Base-by-base conservation (phyloP, 441 rosid genomes). In the Raphanus hybrid region DNA sequence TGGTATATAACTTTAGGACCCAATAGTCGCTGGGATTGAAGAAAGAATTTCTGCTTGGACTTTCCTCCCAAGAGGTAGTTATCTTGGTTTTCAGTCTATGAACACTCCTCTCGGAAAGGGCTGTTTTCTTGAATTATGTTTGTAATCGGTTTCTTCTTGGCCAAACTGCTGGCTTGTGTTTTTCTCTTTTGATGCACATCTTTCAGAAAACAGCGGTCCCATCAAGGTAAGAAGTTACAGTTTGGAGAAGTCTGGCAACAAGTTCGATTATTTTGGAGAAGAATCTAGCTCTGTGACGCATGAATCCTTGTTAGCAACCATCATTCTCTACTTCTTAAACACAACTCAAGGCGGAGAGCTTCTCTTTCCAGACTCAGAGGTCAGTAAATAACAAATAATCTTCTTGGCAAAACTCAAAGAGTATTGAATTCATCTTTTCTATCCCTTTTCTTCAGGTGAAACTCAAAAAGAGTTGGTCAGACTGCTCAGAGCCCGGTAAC, bases 31-130 rank as follows among this genome's bases (percentile, higher is more conserved):
- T 75, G 88, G 81, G 75, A 83, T 96, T 58, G 97, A 92, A 76
- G 92, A 91, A 80, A 87, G 87, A 85, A 82, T 96, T 65, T 87
- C 98, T 1, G 89, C 94, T 0, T 96, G 97, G 98, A 90, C 94
- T 69, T 90, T 91, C 73, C 91, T 93, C 78, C 99, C 99, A 3
- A 84, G 80, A 85, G 97, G 98, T 89, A 39, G 67, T 14, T 64
- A 70, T 20, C 16, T 58, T 59, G 57, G 52, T 37, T 15, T 64
- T 32, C 59, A 74, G 52, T 54, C 35, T 32, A 55, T 66, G 26
- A 23, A 23, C 26, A 59, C 8, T 48, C 9, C 76, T 71, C 55
- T 59, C 27, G 27, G 16, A 68, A 23, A 39, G 1, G 29, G 6
- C 58, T 61, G 3, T 74, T 10, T 14, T 70, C 14, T 70, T 65